phyloP scores from a whole-genome alignment of 257 asterid genomes.

The Anisodus acutangulus region DNA sequence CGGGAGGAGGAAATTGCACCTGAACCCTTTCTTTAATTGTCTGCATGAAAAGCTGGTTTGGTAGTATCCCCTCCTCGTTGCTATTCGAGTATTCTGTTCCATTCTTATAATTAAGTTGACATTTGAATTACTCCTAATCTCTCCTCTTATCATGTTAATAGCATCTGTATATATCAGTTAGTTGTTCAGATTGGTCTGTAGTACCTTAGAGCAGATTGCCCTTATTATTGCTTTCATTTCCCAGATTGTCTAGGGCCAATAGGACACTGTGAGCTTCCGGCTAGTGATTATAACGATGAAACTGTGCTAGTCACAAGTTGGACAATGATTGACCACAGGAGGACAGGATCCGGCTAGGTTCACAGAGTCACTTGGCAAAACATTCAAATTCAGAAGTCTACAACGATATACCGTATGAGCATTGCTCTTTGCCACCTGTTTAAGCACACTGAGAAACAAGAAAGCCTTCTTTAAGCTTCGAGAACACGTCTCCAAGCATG shows the following conservation, averaged over 20 bases:
- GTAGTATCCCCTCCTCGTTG: neutral
- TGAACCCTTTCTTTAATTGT: neutral
- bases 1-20: neutral
- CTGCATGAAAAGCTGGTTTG: neutral
- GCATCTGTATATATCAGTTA: neutral
- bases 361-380: neutral
- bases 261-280: neutral
- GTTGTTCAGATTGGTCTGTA: neutral
- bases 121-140: neutral
- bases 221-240: neutral
- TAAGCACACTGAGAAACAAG: conserved; percentile 13
- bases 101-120: neutral
- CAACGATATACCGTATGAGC: neutral
- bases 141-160: neutral
- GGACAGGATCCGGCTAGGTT: neutral
- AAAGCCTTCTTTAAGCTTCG: neutral
- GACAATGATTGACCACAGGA: neutral
- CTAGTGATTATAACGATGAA: neutral
- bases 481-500: neutral
- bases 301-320: neutral
- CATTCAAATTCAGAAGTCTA: neutral
- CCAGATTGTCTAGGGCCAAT: neutral
- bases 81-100: neutral
- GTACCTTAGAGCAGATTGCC: neutral
- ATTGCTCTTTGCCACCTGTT: neutral